Percentiles rank a stretch among this genome's conserved stretches.
Evolutionary conservation across 164 flowering plant genomes (phyloP).

Genomic region (Tetracentron sinense): DNA sequence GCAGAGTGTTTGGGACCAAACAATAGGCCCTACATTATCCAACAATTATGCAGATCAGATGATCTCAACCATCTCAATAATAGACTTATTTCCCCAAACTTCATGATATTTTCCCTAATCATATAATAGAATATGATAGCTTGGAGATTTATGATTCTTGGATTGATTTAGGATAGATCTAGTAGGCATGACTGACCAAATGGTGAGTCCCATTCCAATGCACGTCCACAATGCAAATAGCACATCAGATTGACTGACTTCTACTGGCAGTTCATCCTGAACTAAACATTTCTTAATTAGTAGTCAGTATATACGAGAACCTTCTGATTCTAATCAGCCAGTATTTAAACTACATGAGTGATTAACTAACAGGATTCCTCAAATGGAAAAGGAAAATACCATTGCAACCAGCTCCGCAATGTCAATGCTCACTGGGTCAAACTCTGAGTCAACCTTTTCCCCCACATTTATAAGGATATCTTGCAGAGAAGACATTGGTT

Average conservation of each 20-base stretch:
- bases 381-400: constrained; percentile 40
- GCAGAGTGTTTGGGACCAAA: background rate
- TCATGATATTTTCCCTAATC: no score
- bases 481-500: constrained; percentile 46
- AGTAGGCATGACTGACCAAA: background rate
- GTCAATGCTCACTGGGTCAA: constrained; percentile 75
- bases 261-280: background rate
- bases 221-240: background rate
- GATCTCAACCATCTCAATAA: background rate
- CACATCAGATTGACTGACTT: background rate
- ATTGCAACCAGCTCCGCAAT: constrained; percentile 80
- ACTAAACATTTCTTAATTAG: background rate
- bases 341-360: no score
- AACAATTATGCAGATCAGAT: background rate
- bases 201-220: background rate
- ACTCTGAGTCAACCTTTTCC: constrained; percentile 74
- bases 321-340: no score
- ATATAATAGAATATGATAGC: no score
- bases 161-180: no score
- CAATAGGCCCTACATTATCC: background rate
- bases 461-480: constrained; percentile 72
- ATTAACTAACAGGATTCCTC: background rate
- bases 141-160: no score
- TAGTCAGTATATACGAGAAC: background rate
- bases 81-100: background rate